phyloP scores from a whole-genome alignment of 2,329 filamentous ascomycete species.

The Paecilomyces variotii region DNA sequence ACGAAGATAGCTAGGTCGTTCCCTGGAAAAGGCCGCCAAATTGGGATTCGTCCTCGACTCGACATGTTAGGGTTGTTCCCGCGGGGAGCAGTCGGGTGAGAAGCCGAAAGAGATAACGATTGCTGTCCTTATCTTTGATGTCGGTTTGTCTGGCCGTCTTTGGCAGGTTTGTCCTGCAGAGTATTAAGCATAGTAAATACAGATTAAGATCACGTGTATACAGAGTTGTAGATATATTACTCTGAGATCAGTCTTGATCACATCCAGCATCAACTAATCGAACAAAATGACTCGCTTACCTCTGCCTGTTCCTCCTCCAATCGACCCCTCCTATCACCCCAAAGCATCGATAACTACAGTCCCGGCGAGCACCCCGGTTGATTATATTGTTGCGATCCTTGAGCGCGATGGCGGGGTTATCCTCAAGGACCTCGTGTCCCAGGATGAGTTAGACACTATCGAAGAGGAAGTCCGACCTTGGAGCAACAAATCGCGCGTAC shows the following conservation, averaged over 20 bases:
- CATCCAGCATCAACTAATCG: background rate
- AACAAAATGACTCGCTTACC: background rate
- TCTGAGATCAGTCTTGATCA: no score
- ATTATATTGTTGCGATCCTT: conserved; percentile 21
- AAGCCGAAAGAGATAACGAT: background rate
- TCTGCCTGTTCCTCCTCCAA: background rate
- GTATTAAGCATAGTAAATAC: background rate
- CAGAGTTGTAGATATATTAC: no score
- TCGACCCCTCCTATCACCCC: conserved; percentile 3
- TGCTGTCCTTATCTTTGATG: background rate
- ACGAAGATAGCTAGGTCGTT: background rate
- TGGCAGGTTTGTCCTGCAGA: background rate
- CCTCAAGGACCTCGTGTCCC: conserved; percentile 18
- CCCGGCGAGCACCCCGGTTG: conserved; percentile 16
- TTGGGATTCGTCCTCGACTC: background rate
- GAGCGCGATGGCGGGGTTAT: conserved; percentile 27
- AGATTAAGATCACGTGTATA: no score
- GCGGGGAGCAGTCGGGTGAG: background rate
- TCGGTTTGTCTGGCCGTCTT: background rate
- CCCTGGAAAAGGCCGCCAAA: background rate
- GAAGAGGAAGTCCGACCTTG: conserved; percentile 10
- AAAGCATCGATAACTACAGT: conserved; percentile 13
- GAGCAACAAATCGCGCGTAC: conserved; percentile 1
- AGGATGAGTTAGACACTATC: conserved; percentile 16
- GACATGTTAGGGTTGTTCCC: background rate